Conservation (phyloP, 768 basidiomycete species). For the Brasilioporus rufonigricans region DNA sequence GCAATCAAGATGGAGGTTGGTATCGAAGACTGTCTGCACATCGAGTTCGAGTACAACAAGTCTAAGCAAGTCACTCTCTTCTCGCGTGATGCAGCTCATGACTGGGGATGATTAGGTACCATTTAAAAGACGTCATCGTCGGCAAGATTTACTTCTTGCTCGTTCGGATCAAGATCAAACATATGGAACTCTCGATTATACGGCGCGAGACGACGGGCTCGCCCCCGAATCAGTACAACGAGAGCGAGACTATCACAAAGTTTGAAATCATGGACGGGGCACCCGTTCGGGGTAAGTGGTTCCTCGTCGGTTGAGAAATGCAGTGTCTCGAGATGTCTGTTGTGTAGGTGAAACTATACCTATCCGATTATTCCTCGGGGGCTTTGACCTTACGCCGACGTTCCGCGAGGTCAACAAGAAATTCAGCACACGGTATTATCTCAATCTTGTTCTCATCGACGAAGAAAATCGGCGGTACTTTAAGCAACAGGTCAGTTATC, state of each 20-base stretch:
- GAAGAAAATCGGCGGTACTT: conserved; percentile 98
- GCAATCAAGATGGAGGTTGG: conserved; percentile 99
- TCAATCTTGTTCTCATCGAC: conserved; percentile 95
- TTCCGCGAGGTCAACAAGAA: conserved; percentile 99
- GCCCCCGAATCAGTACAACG: conserved; percentile 99
- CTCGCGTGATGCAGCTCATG: not conserved
- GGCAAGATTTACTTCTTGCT: conserved; percentile 99
- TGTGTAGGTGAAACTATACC: conserved; percentile 93
- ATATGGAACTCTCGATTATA: conserved; percentile 99
- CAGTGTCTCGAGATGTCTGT: not conserved
- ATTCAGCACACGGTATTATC: conserved; percentile 95
- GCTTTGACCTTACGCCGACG: conserved; percentile 97
- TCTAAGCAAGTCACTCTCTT: conserved; percentile 69
- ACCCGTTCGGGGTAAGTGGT: conserved; percentile 78
- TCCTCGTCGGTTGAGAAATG: not conserved
- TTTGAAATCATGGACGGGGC: conserved; percentile 99
- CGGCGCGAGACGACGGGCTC: conserved; percentile 95
- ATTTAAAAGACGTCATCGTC: conserved; percentile 97
- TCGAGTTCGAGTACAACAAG: conserved; percentile 99
- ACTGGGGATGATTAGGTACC: conserved; percentile 62
- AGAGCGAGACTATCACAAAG: conserved; percentile 98
- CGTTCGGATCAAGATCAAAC: conserved; percentile 98
- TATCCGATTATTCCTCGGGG: conserved; percentile 95
- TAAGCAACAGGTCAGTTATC: conserved; percentile 77
- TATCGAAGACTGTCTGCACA: conserved; percentile 98